Evolutionary conservation across 1,139 yeast species (phyloP), one percentile per base, ranked within the genome.

Genomic region (Debaryomycetaceae sp.): DNA sequence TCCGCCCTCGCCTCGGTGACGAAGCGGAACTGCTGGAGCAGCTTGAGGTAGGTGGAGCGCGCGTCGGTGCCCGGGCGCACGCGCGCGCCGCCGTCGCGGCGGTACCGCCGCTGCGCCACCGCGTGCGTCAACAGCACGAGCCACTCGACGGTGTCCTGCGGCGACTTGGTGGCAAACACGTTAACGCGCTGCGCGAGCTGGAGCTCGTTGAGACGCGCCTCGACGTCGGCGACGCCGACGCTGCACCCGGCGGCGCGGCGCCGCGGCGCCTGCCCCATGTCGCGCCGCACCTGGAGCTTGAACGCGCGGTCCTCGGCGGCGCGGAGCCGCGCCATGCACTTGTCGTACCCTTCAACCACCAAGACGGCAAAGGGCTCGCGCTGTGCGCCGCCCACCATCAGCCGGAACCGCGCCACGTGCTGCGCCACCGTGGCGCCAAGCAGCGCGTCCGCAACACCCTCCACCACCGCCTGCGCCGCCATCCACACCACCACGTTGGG

Each of bases 81-180:
- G 4, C 58, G 57, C 1, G 78, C 75, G 8, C 80, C 51, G 40
- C 73, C 75, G n/a, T 20, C 9, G n/a, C 13, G 8, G 48, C 78
- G 85, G 48, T 75, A 73, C 20, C 75, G 46, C 5, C 74, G 59
- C 17, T 58, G 51, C 0, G 78, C 69, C 7, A 80, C 64, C 1
- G 85, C 65, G 42, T 76, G 71, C 0, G 83, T 61, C 40, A 78
- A 67, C 10, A 79, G 68, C 25, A 61, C 64, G 15, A 79, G 45
- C 78, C 84, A 76, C 8, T 61, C 64, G 2, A 68, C 36, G 9
- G 75, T 62, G 32, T 81, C 88, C 16, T 56, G 52, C 13, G 51
- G 42, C 3, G 71, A 63, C 34, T 64, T 61, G 2, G 73, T 60
- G 0, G 72, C 65, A 40, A 75, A 73, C 2, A 75, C 49, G 35